phyloP scores from a whole-genome alignment of 495 filamentous ascomycete species.

The Rostrohypoxylon terebratum region DNA sequence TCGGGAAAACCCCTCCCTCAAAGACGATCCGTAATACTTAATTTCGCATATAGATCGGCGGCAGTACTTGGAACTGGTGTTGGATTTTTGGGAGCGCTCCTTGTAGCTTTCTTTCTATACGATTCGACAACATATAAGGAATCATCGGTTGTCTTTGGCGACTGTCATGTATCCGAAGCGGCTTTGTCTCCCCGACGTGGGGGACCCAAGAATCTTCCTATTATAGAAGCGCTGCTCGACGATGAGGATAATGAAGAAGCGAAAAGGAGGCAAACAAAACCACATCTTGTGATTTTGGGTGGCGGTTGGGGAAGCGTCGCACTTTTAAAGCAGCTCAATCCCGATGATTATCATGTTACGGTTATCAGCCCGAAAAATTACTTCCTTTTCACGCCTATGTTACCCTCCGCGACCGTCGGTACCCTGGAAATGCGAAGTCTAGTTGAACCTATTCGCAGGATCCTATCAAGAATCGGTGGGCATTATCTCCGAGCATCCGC shows the following conservation, averaged over 20 bases:
- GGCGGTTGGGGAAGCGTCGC: constrained; percentile 97
- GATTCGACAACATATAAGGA: constrained; percentile 92
- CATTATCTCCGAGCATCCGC: constrained; percentile 91
- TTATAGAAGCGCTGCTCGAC: constrained; percentile 85
- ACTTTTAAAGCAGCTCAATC: constrained; percentile 87
- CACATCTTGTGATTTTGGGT: constrained; percentile 89
- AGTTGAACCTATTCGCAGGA: constrained; percentile 91
- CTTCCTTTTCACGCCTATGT: constrained; percentile 98
- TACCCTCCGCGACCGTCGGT: constrained; percentile 95
- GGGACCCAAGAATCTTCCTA: constrained; percentile 96
- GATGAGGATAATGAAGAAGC: constrained; percentile 83
- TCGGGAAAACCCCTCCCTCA: constrained; percentile 64
- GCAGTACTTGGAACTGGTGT: constrained; percentile 63
- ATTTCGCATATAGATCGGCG: constrained; percentile 63
- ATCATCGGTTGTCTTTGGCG: constrained; percentile 65
- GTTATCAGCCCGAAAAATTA: constrained; percentile 95
- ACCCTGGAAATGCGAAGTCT: constrained; percentile 90
- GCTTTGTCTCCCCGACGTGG: constrained; percentile 85
- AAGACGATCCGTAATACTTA: constrained; percentile 56
- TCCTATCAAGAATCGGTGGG: constrained; percentile 79
- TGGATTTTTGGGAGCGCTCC: constrained; percentile 58
- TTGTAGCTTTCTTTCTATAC: constrained; percentile 92
- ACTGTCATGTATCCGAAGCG: constrained; percentile 83
- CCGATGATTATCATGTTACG: constrained; percentile 92
- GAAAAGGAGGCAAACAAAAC: constrained; percentile 80